A percentile compares a stretch with the other conserved stretches of the same genome.
Evolutionary conservation across 345 rosid genomes (phyloP).

Genomic region (Hirschfeldia incana): DNA sequence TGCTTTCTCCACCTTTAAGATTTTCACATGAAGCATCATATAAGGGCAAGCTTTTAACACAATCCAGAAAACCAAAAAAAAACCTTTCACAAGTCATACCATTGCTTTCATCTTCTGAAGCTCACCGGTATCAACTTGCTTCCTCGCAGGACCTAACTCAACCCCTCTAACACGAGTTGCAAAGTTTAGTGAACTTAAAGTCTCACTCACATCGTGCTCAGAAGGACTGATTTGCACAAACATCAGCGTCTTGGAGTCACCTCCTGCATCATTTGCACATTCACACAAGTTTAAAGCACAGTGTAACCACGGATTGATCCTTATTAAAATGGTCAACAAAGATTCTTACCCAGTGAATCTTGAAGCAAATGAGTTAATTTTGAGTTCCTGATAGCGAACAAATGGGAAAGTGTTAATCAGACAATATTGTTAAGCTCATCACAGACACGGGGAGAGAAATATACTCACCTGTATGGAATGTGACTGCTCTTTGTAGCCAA

Average conservation of each 20-base stretch:
- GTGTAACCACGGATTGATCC: not conserved
- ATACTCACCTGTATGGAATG: constrained; percentile 76
- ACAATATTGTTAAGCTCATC: not conserved
- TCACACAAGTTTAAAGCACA: constrained; percentile 9
- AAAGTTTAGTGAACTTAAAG: constrained; percentile 82
- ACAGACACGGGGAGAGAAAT: not conserved
- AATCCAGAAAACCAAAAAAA: not conserved
- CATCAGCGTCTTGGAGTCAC: constrained; percentile 91
- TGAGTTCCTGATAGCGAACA: constrained; percentile 70
- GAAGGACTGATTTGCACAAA: constrained; percentile 96
- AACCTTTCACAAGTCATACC: constrained; percentile 45
- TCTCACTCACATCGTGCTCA: constrained; percentile 80
- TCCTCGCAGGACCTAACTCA: constrained; percentile 81
- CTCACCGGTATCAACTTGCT: constrained; percentile 76
- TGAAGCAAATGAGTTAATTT: constrained; percentile 94
- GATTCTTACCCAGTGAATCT: constrained; percentile 80
- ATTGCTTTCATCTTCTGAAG: constrained; percentile 74
- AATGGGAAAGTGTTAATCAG: constrained; percentile 28
- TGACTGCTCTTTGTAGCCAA: constrained; percentile 86
- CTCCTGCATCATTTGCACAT: constrained; percentile 54
- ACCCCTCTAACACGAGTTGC: constrained; percentile 92
- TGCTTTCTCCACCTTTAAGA: constrained; percentile 71
- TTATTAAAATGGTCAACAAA: not conserved
- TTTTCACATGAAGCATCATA: constrained; percentile 1
- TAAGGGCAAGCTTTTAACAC: constrained; percentile 21